These are phyloP conservation scores for Diospyros lotus DNA, from an alignment of 148 eudicot genomes.

Conservation along the genomic window DNA sequence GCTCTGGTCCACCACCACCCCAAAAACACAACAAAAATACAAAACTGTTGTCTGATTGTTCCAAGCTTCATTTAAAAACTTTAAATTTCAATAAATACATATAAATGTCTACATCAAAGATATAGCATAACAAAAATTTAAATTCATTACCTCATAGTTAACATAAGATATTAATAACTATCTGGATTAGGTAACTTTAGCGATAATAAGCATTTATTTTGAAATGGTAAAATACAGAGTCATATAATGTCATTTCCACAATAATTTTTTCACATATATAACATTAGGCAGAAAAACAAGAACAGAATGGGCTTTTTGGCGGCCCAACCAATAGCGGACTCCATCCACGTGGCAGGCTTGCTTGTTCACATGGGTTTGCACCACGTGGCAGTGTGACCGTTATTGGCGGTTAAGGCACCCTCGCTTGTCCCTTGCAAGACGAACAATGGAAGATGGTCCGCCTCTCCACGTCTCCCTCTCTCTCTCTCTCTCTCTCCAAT, in stretches of 20 bases:
- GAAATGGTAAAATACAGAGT: neutral
- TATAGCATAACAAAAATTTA: too few relatives aligned
- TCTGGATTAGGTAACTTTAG: too few relatives aligned
- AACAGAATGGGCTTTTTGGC: constrained; percentile 2
- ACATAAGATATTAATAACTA: too few relatives aligned
- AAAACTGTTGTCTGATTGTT: neutral
- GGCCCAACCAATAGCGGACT: neutral
- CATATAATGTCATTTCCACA: neutral
- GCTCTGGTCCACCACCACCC: too few relatives aligned
- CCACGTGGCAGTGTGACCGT: constrained; percentile 9
- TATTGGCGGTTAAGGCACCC: constrained; percentile 1
- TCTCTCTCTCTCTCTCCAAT: neutral
- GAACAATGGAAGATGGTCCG: neutral
- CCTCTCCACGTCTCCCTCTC: neutral
- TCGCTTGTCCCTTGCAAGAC: neutral
- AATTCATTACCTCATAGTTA: too few relatives aligned
- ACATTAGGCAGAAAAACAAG: neutral
- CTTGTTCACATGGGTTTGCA: neutral
- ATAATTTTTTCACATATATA: too few relatives aligned
- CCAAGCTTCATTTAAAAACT: too few relatives aligned
- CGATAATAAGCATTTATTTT: too few relatives aligned
- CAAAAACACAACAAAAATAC: neutral
- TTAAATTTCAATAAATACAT: too few relatives aligned
- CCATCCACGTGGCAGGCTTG: neutral
- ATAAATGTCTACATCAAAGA: too few relatives aligned